Conservation (phyloP, 768 basidiomycete species). For the Vararia minispora region DNA sequence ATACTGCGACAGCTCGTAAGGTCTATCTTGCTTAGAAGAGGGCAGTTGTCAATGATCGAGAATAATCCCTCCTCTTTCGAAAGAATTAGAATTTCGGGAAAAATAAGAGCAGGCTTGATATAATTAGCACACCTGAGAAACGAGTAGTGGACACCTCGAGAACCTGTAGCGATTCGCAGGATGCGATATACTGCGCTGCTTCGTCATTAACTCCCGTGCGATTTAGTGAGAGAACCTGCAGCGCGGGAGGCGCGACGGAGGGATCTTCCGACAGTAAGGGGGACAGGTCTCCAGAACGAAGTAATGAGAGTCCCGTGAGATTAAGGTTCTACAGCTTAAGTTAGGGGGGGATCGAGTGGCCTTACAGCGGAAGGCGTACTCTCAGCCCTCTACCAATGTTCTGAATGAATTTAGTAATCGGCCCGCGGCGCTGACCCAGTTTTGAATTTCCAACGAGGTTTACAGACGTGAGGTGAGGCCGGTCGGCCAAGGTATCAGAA, state of each 20-base stretch:
- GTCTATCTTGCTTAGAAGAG: constrained; percentile 40
- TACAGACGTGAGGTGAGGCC: constrained; percentile 34
- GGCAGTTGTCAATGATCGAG: constrained; percentile 45
- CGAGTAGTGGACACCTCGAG: constrained; percentile 49
- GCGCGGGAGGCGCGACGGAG: constrained; percentile 22
- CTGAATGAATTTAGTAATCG: constrained; percentile 35
- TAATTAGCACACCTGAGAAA: constrained; percentile 37
- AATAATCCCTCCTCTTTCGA: constrained; percentile 46
- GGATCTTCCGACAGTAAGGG: constrained; percentile 31
- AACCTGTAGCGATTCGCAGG: constrained; percentile 35
- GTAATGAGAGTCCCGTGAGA: constrained; percentile 37
- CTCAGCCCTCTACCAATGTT: constrained; percentile 38
- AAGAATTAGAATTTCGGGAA: background rate
- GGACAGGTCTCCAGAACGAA: constrained; percentile 40
- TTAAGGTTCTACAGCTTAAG: constrained; percentile 40
- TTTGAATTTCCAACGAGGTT: constrained; percentile 57
- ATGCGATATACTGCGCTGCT: constrained; percentile 38
- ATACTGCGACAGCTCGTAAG: constrained; percentile 61
- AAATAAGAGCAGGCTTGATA: background rate
- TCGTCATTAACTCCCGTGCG: constrained; percentile 53
- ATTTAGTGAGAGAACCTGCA: constrained; percentile 43
- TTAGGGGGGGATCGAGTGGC: background rate
- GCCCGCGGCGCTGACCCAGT: constrained; percentile 28
- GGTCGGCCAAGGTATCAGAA: constrained; percentile 27
- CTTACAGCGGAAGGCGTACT: constrained; percentile 11